phyloP scores from a whole-genome alignment of 345 rosid species.

The Geranium brycei region DNA sequence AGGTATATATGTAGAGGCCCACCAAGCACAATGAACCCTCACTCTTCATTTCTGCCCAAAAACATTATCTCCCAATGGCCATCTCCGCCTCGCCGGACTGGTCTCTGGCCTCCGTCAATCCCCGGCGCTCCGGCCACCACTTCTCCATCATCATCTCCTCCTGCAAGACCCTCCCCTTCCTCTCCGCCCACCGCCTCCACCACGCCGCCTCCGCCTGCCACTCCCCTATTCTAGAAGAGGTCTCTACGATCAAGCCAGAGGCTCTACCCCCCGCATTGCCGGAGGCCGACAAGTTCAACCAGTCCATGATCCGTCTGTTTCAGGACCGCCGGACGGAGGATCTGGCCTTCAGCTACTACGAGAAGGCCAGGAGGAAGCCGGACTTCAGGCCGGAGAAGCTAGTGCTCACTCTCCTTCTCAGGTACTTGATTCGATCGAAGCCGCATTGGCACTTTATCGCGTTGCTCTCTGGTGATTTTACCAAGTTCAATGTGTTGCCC shows the following conservation, averaged over 20 bases:
- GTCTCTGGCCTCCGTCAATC: constrained; percentile 22
- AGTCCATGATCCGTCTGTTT: constrained; percentile 29
- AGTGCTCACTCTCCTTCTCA: constrained; percentile 37
- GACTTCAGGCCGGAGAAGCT: constrained; percentile 36
- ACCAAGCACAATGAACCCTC: no score
- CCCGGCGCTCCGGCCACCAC: constrained; percentile 13
- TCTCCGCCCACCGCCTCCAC: constrained; percentile 16
- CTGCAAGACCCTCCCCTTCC: constrained; percentile 20
- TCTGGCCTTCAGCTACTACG: constrained; percentile 38
- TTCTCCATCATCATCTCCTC: constrained; percentile 9
- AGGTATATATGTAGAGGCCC: constrained; percentile 7
- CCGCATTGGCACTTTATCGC: constrained; percentile 45
- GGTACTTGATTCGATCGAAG: constrained; percentile 41
- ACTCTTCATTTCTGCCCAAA: no score
- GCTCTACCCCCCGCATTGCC: constrained; percentile 11
- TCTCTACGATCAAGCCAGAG: constrained; percentile 17
- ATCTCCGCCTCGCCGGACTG: constrained; percentile 28
- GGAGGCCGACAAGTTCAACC: constrained; percentile 25
- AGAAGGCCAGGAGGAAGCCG: constrained; percentile 42
- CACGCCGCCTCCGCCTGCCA: constrained; percentile 24
- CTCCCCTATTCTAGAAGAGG: constrained; percentile 36
- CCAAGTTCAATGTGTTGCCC: constrained; percentile 39
- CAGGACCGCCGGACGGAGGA: constrained; percentile 28
- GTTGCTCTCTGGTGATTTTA: constrained; percentile 42
- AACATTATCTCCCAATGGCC: constrained; percentile 22